Evolutionary conservation across 2,329 filamentous ascomycete genomes (phyloP).

Genomic region (Beauveria rudraprayagi): DNA sequence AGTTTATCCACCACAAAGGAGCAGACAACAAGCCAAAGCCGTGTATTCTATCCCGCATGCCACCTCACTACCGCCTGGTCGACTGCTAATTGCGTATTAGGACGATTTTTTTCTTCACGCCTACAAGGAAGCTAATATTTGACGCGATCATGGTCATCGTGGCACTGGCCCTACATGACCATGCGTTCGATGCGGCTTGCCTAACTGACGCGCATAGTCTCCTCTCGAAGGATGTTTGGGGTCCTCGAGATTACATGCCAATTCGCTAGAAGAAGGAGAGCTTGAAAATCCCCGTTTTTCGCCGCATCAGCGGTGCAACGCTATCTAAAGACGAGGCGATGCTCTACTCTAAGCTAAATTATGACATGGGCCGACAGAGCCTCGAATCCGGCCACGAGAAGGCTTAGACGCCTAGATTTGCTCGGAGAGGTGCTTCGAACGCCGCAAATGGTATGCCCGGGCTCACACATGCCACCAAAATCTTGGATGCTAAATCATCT

Average conservation of each 20-base stretch:
- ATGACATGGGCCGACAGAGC: constrained; percentile 21
- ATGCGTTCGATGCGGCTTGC: constrained; percentile 18
- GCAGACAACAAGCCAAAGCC: too few relatives aligned
- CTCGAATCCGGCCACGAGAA: constrained; percentile 16
- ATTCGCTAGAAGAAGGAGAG: constrained; percentile 20
- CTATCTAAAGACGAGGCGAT: constrained; percentile 17
- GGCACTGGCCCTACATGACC: constrained; percentile 18
- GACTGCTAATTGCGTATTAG: constrained; percentile 13
- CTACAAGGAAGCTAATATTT: constrained; percentile 21
- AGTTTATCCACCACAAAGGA: too few relatives aligned
- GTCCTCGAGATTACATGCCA: constrained; percentile 14
- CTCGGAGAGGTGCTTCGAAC: constrained; percentile 18
- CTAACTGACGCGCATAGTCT: constrained; percentile 16
- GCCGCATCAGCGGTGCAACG: constrained; percentile 6
- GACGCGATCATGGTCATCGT: constrained; percentile 19
- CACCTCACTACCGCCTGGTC: too few relatives aligned
- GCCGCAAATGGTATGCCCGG: constrained; percentile 16
- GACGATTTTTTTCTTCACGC: constrained; percentile 23
- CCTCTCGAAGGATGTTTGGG: constrained; percentile 14
- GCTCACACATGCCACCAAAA: neutral
- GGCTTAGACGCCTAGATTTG: constrained; percentile 13
- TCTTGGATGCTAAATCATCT: constrained; percentile 4
- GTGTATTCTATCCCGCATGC: too few relatives aligned
- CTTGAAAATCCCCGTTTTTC: constrained; percentile 22
- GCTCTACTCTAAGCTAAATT: constrained; percentile 19